These are phyloP conservation scores for Apium graveolens DNA, from an alignment of 129 eudicot species.

Conservation along the genomic window DNA sequence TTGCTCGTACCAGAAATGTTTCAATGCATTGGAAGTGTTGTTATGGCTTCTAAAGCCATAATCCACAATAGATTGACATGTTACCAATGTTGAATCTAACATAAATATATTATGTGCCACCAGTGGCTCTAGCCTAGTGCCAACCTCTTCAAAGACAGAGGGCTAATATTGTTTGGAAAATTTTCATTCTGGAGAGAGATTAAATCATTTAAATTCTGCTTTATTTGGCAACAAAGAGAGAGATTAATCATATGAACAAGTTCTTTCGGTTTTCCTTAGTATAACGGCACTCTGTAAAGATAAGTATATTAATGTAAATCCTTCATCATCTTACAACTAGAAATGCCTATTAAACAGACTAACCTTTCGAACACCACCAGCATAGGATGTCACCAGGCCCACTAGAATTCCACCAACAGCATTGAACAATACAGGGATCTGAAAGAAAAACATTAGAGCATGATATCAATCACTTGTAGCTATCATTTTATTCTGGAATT, in stretches of 20 bases:
- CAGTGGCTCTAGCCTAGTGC: background rate
- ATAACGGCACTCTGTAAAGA: background rate
- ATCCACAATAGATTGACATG: background rate
- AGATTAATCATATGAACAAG: background rate
- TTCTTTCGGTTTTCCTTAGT: background rate
- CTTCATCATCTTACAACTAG: background rate
- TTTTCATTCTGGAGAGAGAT: background rate
- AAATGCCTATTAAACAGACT: constrained; percentile 13
- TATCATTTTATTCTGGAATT: background rate
- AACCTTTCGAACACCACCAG: constrained; percentile 96
- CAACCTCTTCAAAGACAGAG: background rate
- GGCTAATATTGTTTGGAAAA: background rate
- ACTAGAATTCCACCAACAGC: constrained; percentile 99
- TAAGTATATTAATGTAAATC: background rate
- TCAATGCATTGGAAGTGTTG: background rate
- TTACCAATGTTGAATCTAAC: background rate
- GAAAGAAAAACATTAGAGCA: constrained; percentile 20
- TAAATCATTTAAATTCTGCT: background rate
- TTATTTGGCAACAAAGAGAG: background rate
- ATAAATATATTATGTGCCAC: background rate
- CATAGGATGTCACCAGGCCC: constrained; percentile 89
- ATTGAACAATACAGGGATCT: constrained; percentile 83
- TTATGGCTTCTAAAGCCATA: background rate
- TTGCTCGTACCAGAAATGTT: background rate
- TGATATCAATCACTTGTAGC: background rate